Evolutionary conservation across 2,329 filamentous ascomycete species (phyloP).

Genomic region (Chrysosporium keratinophilum): DNA sequence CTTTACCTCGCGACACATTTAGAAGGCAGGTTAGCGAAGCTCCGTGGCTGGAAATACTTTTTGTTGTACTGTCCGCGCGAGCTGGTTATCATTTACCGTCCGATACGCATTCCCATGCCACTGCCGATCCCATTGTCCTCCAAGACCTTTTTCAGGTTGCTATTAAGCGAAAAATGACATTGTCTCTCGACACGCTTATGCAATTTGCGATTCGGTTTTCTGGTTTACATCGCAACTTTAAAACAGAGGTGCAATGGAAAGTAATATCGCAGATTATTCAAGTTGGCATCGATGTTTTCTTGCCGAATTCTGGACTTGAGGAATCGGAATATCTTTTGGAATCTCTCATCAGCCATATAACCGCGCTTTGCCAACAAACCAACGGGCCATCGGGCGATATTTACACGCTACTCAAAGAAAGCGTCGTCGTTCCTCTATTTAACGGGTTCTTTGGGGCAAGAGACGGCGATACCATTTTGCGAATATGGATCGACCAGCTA

Average conservation of each 20-base stretch:
- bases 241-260: slow-evolving; percentile 30
- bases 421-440: slow-evolving; percentile 32
- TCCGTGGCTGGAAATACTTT: slow-evolving; percentile 42
- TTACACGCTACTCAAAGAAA: slow-evolving; percentile 29
- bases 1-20: slow-evolving; percentile 36
- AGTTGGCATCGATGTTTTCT: slow-evolving; percentile 35
- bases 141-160: slow-evolving; percentile 33
- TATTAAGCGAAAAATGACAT: slow-evolving; percentile 29
- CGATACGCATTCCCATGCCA: slow-evolving; percentile 14
- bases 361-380: slow-evolving; percentile 25
- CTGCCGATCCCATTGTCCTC: slow-evolving; percentile 22
- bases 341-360: slow-evolving; percentile 29
- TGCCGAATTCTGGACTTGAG: slow-evolving; percentile 35
- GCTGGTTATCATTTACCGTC: slow-evolving; percentile 28
- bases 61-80: slow-evolving; percentile 34
- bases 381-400: slow-evolving; percentile 14
- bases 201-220: slow-evolving; percentile 33
- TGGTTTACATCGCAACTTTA: slow-evolving; percentile 27
- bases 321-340: slow-evolving; percentile 30
- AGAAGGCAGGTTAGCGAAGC: slow-evolving; percentile 37
- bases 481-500: slow-evolving; percentile 34
- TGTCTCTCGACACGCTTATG: slow-evolving; percentile 34
- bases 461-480: slow-evolving; percentile 32
- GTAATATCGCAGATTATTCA: slow-evolving; percentile 34
- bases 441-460: slow-evolving; percentile 33